These are phyloP conservation scores for Gracilariopsis chorda DNA, from an alignment of 23 red algal genomes.

Conservation along the genomic window DNA sequence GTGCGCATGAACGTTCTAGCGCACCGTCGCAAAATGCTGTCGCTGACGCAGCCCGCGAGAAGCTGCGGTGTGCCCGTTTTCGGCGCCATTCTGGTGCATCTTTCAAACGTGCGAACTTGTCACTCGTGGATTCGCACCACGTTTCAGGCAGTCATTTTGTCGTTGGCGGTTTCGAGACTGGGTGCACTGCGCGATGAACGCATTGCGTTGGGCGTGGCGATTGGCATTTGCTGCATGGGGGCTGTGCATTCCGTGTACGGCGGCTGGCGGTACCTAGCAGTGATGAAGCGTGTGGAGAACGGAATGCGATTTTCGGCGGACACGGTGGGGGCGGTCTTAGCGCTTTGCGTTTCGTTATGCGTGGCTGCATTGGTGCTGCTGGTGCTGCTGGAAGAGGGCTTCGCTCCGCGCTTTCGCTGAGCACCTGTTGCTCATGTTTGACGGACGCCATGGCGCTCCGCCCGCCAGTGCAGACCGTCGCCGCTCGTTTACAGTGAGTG, in stretches of 20 bases:
- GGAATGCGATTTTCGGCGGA: background rate
- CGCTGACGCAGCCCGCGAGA: background rate
- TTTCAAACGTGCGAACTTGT: constrained; percentile 50
- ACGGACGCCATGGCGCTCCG: no score
- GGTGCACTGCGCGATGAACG: background rate
- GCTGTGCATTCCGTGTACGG: background rate
- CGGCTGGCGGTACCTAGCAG: background rate
- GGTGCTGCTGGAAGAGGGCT: no score
- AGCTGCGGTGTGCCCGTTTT: constrained; percentile 8
- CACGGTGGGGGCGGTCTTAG: background rate
- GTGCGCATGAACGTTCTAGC: constrained; percentile 5
- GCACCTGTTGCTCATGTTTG: no score
- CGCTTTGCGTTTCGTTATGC: background rate
- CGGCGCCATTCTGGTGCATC: constrained; percentile 32
- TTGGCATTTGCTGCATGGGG: background rate
- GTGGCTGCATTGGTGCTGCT: background rate
- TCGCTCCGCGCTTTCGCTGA: no score
- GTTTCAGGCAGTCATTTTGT: constrained; percentile 30
- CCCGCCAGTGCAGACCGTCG: no score
- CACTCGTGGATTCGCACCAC: constrained; percentile 47
- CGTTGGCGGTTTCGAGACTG: constrained; percentile 5
- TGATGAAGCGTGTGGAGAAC: background rate
- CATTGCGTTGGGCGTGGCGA: background rate
- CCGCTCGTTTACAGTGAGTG: no score
- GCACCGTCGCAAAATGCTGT: constrained; percentile 1